Conservation (phyloP, 768 basidiomycete species). For the Austroboletus eburneus region DNA sequence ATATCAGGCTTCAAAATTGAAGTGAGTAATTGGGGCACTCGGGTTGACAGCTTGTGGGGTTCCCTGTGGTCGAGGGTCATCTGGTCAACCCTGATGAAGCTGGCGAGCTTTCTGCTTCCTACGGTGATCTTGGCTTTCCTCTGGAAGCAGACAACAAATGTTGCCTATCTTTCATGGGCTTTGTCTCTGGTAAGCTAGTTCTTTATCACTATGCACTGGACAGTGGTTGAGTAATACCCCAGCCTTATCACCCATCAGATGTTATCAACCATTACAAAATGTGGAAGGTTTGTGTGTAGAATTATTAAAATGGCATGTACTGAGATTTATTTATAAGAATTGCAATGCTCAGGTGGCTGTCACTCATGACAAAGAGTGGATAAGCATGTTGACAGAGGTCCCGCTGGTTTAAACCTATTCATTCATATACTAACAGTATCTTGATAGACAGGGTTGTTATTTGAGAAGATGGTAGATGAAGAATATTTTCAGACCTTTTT, state of each 20-base stretch:
- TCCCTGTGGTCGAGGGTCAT: too few species aligned
- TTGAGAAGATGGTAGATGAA: neutral
- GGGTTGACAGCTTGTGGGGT: too few species aligned
- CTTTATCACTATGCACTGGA: too few species aligned
- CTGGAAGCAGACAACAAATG: too few species aligned
- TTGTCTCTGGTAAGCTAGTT: neutral
- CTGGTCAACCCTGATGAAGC: too few species aligned
- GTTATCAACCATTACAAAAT: neutral
- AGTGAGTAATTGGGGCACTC: too few species aligned
- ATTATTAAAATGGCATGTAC: too few species aligned
- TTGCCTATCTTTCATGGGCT: neutral
- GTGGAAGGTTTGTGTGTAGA: neutral
- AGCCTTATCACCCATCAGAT: neutral
- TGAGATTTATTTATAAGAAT: neutral
- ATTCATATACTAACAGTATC: too few species aligned
- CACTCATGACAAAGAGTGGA: neutral
- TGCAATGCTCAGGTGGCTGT: neutral
- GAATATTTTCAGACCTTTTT: neutral
- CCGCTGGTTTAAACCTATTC: too few species aligned
- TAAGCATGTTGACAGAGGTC: neutral
- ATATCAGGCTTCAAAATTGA: constrained; percentile 4
- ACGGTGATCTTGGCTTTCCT: too few species aligned
- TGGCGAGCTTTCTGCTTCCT: too few species aligned
- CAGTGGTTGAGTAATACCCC: neutral
- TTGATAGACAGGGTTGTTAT: neutral